A percentile compares a stretch with the other conserved stretches of the same genome.
Conservation (phyloP, 176 grass and related monocot species). For the Bolboschoenus planiculmis region DNA sequence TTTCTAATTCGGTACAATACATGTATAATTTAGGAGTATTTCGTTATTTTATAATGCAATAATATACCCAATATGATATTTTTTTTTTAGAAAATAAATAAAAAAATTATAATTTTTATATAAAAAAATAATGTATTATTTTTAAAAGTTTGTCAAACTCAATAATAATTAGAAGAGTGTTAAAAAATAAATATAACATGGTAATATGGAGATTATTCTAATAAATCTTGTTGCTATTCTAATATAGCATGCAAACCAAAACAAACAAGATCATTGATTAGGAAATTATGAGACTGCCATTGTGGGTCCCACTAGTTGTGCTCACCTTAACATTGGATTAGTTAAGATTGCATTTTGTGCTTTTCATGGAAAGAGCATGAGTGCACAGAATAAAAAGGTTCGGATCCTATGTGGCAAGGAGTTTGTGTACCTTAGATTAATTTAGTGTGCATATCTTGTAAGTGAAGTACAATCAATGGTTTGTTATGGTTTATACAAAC, state of each 20-base stretch:
- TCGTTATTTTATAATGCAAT: too few species aligned
- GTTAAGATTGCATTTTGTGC: not conserved
- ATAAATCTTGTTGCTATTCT: too few species aligned
- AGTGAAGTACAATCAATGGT: too few species aligned
- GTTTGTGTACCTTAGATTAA: not conserved
- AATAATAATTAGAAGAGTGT: not conserved
- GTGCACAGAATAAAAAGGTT: not conserved
- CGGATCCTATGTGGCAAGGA: not conserved
- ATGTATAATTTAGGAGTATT: too few species aligned
- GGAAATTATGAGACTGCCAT: slow-evolving; percentile 9
- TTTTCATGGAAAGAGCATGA: slow-evolving; percentile 10
- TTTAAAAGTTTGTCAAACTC: not conserved
- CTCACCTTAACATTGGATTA: slow-evolving; percentile 3
- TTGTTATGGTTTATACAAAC: too few species aligned
- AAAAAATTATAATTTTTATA: not conserved
- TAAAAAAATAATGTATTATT: not conserved
- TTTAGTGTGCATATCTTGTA: too few species aligned
- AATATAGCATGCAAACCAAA: too few species aligned
- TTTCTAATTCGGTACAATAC: too few species aligned
- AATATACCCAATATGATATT: too few species aligned
- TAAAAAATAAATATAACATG: not conserved
- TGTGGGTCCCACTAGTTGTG: too few species aligned
- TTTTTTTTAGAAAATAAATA: too few species aligned
- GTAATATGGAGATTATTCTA: too few species aligned
- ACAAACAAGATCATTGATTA: slow-evolving; percentile 2